These are phyloP conservation scores for Eimeria sp. DNA, from an alignment of 169 alveolate genomes.

Conservation along the genomic window DNA sequence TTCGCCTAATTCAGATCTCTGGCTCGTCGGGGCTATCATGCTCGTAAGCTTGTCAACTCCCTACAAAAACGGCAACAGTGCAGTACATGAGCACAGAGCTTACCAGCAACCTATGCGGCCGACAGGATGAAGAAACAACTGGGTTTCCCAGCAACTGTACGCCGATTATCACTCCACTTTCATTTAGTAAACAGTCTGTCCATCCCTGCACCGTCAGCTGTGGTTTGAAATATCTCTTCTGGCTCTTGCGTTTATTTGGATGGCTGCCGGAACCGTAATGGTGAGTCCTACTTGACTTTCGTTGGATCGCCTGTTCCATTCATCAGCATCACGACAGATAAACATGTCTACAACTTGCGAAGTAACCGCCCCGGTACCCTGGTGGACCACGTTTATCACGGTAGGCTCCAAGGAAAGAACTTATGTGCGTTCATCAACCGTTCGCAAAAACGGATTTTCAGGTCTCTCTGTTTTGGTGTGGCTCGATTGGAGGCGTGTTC, in stretches of 20 bases:
- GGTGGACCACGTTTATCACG: conserved; percentile 82
- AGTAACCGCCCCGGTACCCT: conserved; percentile 77
- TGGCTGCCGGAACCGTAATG: conserved; percentile 81
- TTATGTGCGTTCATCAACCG: neutral
- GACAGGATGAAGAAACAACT: conserved; percentile 53
- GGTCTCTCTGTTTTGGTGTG: conserved; percentile 81
- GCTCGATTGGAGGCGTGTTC: conserved; percentile 80
- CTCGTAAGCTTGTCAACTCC: conserved; percentile 48
- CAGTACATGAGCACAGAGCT: conserved; percentile 54
- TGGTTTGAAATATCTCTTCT: conserved; percentile 76
- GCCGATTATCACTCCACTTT: neutral
- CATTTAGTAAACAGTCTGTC: neutral
- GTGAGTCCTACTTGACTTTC: conserved; percentile 18
- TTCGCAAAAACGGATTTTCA: neutral
- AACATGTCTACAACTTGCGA: conserved; percentile 83
- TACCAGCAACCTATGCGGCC: conserved; percentile 80
- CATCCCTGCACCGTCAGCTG: neutral
- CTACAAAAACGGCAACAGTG: neutral
- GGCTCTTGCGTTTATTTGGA: conserved; percentile 76
- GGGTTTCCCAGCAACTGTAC: conserved; percentile 71
- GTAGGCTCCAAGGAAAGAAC: conserved; percentile 37
- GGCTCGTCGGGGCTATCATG: conserved; percentile 76
- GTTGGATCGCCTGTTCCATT: neutral
- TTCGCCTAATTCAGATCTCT: conserved; percentile 44
- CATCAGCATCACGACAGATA: conserved; percentile 37